These are phyloP conservation scores for Candida easanensis DNA, from an alignment of 805 yeast species.

Conservation along the genomic window DNA sequence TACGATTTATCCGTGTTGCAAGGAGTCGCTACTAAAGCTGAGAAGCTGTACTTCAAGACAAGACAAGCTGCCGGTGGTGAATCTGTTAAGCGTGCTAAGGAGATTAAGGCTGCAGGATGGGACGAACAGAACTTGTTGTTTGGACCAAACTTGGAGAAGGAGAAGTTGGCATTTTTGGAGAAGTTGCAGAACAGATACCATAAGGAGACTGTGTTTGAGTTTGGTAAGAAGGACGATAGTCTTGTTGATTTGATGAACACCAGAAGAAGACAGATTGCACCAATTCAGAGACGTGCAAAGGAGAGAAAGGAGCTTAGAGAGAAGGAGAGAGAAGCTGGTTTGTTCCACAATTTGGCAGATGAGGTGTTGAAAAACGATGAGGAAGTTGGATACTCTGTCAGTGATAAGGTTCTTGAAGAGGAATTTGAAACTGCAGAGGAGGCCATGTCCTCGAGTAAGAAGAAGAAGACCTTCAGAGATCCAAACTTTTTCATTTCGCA, in stretches of 20 bases:
- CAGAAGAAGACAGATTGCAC: slow-evolving; percentile 84
- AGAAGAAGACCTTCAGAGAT: slow-evolving; percentile 61
- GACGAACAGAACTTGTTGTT: slow-evolving; percentile 81
- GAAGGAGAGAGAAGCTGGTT: slow-evolving; percentile 72
- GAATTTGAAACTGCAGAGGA: slow-evolving; percentile 42
- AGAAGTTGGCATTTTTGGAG: slow-evolving; percentile 68
- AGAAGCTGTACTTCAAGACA: slow-evolving; percentile 80
- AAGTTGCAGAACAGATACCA: slow-evolving; percentile 64
- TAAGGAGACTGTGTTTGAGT: slow-evolving; percentile 94
- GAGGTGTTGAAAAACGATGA: slow-evolving; percentile 58
- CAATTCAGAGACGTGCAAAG: slow-evolving; percentile 74
- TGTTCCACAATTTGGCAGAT: slow-evolving; percentile 69
- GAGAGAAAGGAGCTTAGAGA: slow-evolving; percentile 68
- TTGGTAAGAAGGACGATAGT: slow-evolving; percentile 63
- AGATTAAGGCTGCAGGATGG: slow-evolving; percentile 76
- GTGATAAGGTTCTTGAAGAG: slow-evolving; percentile 35
- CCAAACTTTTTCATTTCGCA: slow-evolving; percentile 81
- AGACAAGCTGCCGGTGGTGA: slow-evolving; percentile 84
- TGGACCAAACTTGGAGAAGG: slow-evolving; percentile 72
- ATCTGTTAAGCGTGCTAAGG: slow-evolving; percentile 82
- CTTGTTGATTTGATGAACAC: slow-evolving; percentile 81
- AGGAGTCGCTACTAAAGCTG: slow-evolving; percentile 83
- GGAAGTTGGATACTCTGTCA: slow-evolving; percentile 47
- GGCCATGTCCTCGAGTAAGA: slow-evolving; percentile 27
- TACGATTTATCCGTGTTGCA: slow-evolving; percentile 65